Conservation (phyloP, 176 grass and related monocot species). For the Musa acuminata region DNA sequence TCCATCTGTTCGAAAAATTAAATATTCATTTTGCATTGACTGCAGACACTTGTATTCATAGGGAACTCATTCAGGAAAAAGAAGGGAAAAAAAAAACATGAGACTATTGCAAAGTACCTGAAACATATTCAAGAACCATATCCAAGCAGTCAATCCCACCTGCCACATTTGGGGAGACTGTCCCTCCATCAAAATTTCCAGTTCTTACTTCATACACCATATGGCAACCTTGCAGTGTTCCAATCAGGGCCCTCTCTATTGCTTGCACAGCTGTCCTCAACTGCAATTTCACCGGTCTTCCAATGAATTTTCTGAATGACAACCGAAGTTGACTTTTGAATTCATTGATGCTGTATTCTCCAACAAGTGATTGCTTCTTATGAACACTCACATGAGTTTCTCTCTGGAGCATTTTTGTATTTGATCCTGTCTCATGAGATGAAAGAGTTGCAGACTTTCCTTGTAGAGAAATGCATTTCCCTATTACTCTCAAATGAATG, state of each 20-base stretch:
- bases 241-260: conserved; percentile 80
- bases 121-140: conserved; percentile 69
- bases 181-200: conserved; percentile 57
- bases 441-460: conserved; percentile 67
- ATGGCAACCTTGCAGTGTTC: conserved; percentile 53
- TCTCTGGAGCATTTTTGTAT: conserved; percentile 51
- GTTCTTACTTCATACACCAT: conserved; percentile 60
- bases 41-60: neutral
- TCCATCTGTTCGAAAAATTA: neutral
- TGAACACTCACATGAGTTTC: conserved; percentile 28
- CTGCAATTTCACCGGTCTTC: conserved; percentile 41
- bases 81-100: neutral
- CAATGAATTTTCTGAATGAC: conserved; percentile 66
- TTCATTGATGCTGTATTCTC: conserved; percentile 40
- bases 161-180: conserved; percentile 57
- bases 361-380: conserved; percentile 24
- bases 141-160: conserved; percentile 71
- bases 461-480: conserved; percentile 87
- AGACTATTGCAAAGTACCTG: conserved; percentile 29
- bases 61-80: neutral
- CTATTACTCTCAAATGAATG: conserved; percentile 60
- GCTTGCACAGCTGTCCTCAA: conserved; percentile 44
- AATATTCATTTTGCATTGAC: neutral
- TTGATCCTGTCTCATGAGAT: conserved; percentile 76
- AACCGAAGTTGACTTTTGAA: conserved; percentile 69